Evolutionary conservation across 257 asterid species (phyloP).

Genomic region (Fraxinus cuspidata): DNA sequence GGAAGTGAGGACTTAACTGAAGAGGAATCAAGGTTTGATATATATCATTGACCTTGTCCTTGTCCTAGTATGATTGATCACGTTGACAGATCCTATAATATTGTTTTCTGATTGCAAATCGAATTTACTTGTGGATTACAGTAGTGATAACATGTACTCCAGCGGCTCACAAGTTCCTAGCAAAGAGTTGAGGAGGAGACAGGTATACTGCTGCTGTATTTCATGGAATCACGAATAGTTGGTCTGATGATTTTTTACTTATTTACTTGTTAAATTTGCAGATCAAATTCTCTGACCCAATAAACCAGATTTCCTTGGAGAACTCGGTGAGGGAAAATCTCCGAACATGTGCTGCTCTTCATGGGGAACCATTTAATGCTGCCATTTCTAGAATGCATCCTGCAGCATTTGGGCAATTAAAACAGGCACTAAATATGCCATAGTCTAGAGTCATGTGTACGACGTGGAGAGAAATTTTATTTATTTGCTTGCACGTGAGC

Average conservation of each 20-base stretch:
- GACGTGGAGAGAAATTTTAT: slow-evolving; percentile 27
- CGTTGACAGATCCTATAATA: slow-evolving; percentile 2
- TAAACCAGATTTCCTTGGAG: slow-evolving; percentile 78
- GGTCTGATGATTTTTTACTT: slow-evolving; percentile 3
- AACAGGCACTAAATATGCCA: slow-evolving; percentile 83
- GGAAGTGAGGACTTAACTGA: slow-evolving; percentile 80
- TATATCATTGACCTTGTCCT: slow-evolving; percentile 16
- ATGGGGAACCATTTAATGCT: slow-evolving; percentile 78
- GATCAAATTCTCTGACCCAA: slow-evolving; percentile 87
- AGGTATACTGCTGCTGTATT: slow-evolving; percentile 48
- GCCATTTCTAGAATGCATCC: slow-evolving; percentile 90
- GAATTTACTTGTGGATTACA: slow-evolving; percentile 33
- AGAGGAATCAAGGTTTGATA: slow-evolving; percentile 86
- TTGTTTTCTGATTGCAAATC: slow-evolving; percentile 21
- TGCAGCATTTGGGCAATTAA: slow-evolving; percentile 69
- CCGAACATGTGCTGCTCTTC: slow-evolving; percentile 83
- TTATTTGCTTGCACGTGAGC: slow-evolving; percentile 26
- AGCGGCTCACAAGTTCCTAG: slow-evolving; percentile 75
- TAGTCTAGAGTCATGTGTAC: slow-evolving; percentile 35
- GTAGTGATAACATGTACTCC: slow-evolving; percentile 66
- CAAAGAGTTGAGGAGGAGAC: slow-evolving; percentile 90
- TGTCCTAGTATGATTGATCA: slow-evolving; percentile 6
- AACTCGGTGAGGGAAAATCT: slow-evolving; percentile 83
- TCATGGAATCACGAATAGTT: slow-evolving; percentile 13
- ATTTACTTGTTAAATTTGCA: slow-evolving; percentile 32